A percentile compares a stretch with the other conserved stretches of the same genome.
These are phyloP conservation scores for Psidium friedrichsthalianum DNA, from an alignment of 345 rosid species.

Conservation along the genomic window DNA sequence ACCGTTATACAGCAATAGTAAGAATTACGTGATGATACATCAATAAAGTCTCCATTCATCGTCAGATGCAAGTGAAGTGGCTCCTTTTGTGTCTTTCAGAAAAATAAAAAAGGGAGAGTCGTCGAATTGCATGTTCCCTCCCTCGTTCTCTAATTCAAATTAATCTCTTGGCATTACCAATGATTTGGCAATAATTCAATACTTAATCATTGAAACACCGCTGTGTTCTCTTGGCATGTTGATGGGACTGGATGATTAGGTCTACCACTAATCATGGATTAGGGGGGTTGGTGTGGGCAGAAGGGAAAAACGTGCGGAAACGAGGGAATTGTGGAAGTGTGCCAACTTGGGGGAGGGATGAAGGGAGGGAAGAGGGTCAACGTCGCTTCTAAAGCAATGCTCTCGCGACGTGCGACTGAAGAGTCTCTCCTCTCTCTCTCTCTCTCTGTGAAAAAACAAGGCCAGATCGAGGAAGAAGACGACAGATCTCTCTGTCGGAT, in stretches of 20 bases:
- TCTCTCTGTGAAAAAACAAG: no score
- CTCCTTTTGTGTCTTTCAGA: neutral
- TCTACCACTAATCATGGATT: neutral
- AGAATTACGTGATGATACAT: neutral
- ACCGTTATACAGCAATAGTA: neutral
- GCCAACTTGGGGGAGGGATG: neutral
- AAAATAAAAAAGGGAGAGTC: neutral
- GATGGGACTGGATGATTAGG: neutral
- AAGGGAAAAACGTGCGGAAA: neutral
- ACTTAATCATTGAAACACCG: fast-evolving
- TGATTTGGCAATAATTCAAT: neutral
- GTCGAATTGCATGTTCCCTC: neutral
- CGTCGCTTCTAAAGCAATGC: slow-evolving; percentile 4
- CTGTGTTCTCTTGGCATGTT: neutral
- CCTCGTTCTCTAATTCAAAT: neutral
- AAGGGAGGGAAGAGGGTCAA: neutral
- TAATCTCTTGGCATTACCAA: neutral
- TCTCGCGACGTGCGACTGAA: slow-evolving; percentile 8
- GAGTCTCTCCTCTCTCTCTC: neutral
- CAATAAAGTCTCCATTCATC: neutral
- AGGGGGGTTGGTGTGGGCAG: neutral
- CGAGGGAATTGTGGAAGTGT: neutral
- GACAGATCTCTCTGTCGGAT: neutral
- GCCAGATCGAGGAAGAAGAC: neutral
- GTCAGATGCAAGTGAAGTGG: neutral